phyloP scores from a whole-genome alignment of 371 early-diverging fungal genomes.

The Mucor racemosus region DNA sequence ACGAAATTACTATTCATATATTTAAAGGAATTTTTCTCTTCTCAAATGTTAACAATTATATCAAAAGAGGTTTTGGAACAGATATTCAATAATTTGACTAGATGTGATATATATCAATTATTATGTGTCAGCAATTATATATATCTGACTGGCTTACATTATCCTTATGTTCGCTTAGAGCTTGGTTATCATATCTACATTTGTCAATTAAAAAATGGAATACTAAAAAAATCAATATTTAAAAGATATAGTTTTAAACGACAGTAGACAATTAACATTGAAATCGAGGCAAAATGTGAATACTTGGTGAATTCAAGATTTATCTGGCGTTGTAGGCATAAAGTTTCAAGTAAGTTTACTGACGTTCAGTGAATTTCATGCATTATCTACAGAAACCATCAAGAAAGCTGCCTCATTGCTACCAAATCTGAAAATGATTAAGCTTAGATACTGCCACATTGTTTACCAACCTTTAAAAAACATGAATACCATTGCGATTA shows the following conservation, averaged over 20 bases:
- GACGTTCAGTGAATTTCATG: slow-evolving; percentile 32
- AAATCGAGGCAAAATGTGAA: slow-evolving; percentile 29
- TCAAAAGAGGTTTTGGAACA: slow-evolving; percentile 1
- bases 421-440: slow-evolving; percentile 19
- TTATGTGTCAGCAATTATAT: neutral
- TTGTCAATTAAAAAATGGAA: slow-evolving; percentile 5
- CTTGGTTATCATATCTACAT: neutral
- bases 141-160: neutral
- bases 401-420: slow-evolving; percentile 22
- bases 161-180: slow-evolving; percentile 1
- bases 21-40: neutral
- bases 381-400: slow-evolving; percentile 41
- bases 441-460: slow-evolving; percentile 42
- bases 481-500: neutral
- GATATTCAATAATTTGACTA: neutral
- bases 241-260: slow-evolving; percentile 12
- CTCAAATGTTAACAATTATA: neutral
- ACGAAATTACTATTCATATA: neutral
- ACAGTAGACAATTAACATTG: slow-evolving; percentile 32
- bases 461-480: neutral
- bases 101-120: neutral
- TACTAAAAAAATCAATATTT: neutral
- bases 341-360: slow-evolving; percentile 16
- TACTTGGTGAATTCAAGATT: slow-evolving; percentile 29
- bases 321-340: slow-evolving; percentile 9